Conservation (phyloP, 768 basidiomycete species). For the Lentinula detonsa region DNA sequence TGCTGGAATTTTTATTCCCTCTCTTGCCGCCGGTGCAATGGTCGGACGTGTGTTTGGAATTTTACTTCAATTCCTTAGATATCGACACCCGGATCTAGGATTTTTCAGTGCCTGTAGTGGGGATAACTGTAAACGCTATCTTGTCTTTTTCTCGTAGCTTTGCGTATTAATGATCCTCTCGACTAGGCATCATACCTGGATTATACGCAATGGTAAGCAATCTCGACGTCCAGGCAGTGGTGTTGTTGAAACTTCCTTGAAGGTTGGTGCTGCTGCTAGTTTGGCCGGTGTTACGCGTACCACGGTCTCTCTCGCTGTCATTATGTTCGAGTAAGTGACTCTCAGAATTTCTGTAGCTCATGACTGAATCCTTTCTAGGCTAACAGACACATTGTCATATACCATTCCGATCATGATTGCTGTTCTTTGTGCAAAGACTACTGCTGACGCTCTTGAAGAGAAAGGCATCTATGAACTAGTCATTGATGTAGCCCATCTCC, state of each 20-base stretch:
- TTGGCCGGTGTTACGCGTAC: conserved; percentile 96
- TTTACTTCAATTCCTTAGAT: conserved; percentile 69
- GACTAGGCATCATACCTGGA: conserved; percentile 68
- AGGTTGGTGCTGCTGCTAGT: conserved; percentile 82
- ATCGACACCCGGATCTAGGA: conserved; percentile 46
- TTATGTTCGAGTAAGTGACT: conserved; percentile 39
- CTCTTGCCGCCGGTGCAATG: conserved; percentile 91
- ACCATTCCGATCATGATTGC: conserved; percentile 85
- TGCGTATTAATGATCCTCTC: background rate
- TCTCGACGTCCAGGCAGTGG: background rate
- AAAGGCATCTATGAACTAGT: conserved; percentile 97
- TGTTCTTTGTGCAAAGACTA: conserved; percentile 85
- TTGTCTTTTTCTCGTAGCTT: background rate
- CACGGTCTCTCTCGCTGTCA: conserved; percentile 91
- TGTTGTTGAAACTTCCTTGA: background rate
- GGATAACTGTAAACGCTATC: conserved; percentile 51
- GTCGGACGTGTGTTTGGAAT: conserved; percentile 87
- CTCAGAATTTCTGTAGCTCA: background rate
- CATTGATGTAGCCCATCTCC: conserved; percentile 87
- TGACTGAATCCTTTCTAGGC: conserved; percentile 7
- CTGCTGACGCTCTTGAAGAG: conserved; percentile 83
- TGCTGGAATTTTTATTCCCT: conserved; percentile 96
- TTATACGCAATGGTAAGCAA: conserved; percentile 74
- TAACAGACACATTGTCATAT: conserved; percentile 91
- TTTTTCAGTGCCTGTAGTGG: conserved; percentile 66